Evolutionary conservation across 352 stramenopile genomes (phyloP), one percentile per base, ranked within the genome.

Genomic region (Phytophthora macrochlamydospora): DNA sequence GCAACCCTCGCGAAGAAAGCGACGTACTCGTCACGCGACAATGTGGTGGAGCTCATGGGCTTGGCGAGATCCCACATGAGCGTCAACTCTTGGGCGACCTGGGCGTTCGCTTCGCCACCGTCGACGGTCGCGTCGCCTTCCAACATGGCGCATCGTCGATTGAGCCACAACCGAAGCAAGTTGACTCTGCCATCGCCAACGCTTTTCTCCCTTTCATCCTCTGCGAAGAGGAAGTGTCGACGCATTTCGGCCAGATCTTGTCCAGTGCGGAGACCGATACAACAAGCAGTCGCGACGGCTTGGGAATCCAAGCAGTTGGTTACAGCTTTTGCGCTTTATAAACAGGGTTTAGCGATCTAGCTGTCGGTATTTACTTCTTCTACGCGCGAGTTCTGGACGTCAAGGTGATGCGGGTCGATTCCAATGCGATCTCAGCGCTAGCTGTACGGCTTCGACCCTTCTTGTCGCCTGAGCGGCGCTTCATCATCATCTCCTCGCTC

Each of bases 51-150:
- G 28, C 24, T 56, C 38, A 73, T 65, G 1, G 62, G 64, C 44
- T 90, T 91, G 56, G 79, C 79, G 43, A 91, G 57, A 57, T 88
- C 80, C 81, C 81, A 91, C 45, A 91, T 83, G 53, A 86, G 57
- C 30, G 55, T 63, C 59, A 89, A 55, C 29, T 79, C 57, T 2
- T 69, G 68, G 32, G 65, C 33, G 43, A 91, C 51, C 18, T 61
- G 50, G 29, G 55, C 54, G 44, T 81, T 73, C 3, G 13, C 31
- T 45, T 73, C 58, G 13, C 63, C 58, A 14, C 48, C 62, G 31
- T 31, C 52, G 3, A 38, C 57, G 42, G 32, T 57, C 7, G 69
- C 55, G 24, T 83, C 71, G 29, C 78, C 59, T 7, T 63, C 43
- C 49, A 85, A 42, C 48, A 86, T 66, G 12, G 60, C 58, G 13